Base-by-base conservation (phyloP, 192 early-diverging fungal genomes). In the Rhizophlyctis rosea region DNA sequence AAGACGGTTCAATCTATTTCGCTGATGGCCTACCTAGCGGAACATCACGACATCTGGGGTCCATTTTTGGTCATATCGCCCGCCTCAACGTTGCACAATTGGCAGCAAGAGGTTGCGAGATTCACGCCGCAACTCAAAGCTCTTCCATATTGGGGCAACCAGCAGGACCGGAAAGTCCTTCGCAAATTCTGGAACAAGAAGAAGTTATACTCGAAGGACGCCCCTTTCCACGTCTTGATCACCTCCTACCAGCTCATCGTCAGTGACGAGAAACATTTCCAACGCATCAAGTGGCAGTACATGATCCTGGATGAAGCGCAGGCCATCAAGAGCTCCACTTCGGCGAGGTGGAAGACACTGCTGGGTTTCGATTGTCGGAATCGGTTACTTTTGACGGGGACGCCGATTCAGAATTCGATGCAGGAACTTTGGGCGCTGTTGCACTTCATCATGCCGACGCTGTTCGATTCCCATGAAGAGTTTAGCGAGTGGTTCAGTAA, bases 251-350 rank as follows among this genome's bases (percentile, higher is more conserved):
- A 99, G 73, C 75, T 98, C 57, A 88, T 96, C 47, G 82, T 96
- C 24, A 94, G 92, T 66, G 98, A 99, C 69, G 86, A 88, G 21
- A 85, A 83, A 28, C 67, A 88, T 47, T 75, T 99, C 3, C 87
- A 88, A 16, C 63, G 63, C 34, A 91, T 98, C 65, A 85, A 86
- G 47, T 99, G 98, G 98, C 86, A 87, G 31, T 95, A 90, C 65
- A 69, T 99, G 39, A 91, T 90, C 0, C 94, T 99, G 0, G 98
- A 99, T 60, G 98, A 99, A 73, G 98, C 98, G 3, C 98, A 99
- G 73, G 86, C 96, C 16, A 81, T 99, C 44, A 99, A 99, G 69
- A 99, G 98, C 71, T 82, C 86, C 29, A 89, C 91, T 61, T 96
- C 94, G 2, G 90, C 93, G 69, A 79, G 98, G n/a, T 90, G 98